phyloP scores from a whole-genome alignment of 768 basidiomycete species.

The Amanita molliuscula region DNA sequence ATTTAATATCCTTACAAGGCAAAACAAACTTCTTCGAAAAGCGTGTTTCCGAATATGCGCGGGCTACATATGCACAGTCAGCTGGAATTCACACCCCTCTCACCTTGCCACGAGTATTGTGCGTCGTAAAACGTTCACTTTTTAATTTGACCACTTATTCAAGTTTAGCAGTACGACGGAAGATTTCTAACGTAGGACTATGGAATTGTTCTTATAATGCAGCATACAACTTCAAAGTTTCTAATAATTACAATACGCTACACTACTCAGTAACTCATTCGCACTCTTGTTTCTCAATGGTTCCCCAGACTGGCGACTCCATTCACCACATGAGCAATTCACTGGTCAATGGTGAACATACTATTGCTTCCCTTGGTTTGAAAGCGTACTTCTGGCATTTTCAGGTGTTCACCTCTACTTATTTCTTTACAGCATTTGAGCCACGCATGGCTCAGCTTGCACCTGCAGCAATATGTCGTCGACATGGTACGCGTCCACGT shows the following conservation, averaged over 20 bases:
- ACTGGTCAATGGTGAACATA: no score
- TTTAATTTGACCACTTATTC: neutral
- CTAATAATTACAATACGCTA: no score
- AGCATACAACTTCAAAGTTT: neutral
- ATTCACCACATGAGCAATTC: no score
- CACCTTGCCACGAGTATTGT: neutral
- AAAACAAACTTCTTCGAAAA: conserved; percentile 95
- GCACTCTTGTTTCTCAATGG: neutral
- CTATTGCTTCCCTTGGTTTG: no score
- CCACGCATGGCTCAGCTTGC: no score
- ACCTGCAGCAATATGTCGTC: no score
- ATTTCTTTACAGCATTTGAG: no score
- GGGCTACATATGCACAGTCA: conserved; percentile 26
- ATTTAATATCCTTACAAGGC: conserved; percentile 81
- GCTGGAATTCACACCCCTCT: neutral
- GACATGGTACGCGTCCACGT: no score
- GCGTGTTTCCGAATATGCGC: conserved; percentile 69
- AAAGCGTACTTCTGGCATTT: no score
- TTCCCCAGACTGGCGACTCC: neutral
- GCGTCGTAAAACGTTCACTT: conserved; percentile 14
- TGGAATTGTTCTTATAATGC: neutral
- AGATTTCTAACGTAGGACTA: neutral
- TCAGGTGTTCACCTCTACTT: no score
- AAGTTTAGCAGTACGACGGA: neutral
- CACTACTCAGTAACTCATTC: neutral